phyloP scores from a whole-genome alignment of 768 basidiomycete genomes.

The Pisolithus microcarpus region DNA sequence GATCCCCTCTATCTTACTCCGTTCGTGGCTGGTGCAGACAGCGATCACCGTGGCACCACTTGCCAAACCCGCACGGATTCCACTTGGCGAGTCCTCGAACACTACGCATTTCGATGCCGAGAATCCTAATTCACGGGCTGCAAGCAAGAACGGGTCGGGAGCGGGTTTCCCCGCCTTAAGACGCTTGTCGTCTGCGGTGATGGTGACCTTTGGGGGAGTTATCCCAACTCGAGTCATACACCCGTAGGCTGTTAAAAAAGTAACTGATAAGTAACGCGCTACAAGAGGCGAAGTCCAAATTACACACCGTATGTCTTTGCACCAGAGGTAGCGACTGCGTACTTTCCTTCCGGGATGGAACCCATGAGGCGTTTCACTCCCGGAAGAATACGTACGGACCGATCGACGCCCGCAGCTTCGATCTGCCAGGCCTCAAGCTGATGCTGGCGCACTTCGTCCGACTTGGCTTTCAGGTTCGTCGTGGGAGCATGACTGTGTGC shows the following conservation, averaged over 20 bases:
- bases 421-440: slow-evolving; percentile 14
- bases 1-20: too few species aligned
- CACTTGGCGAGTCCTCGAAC: slow-evolving; percentile 65
- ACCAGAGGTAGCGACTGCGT: slow-evolving; percentile 68
- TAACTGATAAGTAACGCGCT: too few species aligned
- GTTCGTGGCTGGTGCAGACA: too few species aligned
- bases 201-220: too few species aligned
- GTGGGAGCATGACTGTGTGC: too few species aligned
- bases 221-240: too few species aligned
- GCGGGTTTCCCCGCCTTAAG: slow-evolving; percentile 60
- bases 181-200: slow-evolving; percentile 21
- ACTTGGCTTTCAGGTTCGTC: too few species aligned
- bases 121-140: slow-evolving; percentile 51
- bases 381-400: slow-evolving; percentile 63
- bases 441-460: too few species aligned
- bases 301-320: slow-evolving; percentile 60
- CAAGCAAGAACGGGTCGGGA: slow-evolving; percentile 58
- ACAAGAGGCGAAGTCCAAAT: neutral
- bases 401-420: slow-evolving; percentile 50
- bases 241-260: too few species aligned
- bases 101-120: slow-evolving; percentile 59
- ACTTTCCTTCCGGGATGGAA: slow-evolving; percentile 57
- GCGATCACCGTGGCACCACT: slow-evolving; percentile 34
- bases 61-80: slow-evolving; percentile 64
- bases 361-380: slow-evolving; percentile 60